A percentile compares a stretch with the other conserved stretches of the same genome.
These are phyloP conservation scores for Stachybotrys chartarum DNA, from an alignment of 2,329 filamentous ascomycete species.

Conservation along the genomic window DNA sequence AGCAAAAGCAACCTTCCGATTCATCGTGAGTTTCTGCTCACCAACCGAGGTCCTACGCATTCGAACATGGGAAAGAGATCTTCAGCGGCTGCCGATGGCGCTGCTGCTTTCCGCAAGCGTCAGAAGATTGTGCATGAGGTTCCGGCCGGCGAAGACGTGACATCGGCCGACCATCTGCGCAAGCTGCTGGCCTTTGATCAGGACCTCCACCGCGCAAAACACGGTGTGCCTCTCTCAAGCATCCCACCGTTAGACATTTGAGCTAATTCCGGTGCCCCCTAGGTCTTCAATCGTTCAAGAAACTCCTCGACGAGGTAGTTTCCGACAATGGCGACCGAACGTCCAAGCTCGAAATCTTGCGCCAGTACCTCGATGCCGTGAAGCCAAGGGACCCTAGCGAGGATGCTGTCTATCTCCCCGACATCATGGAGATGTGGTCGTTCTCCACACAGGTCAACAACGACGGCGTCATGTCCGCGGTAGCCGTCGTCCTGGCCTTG, in stretches of 20 bases:
- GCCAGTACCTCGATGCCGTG: slow-evolving; percentile 58
- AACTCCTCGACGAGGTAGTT: slow-evolving; percentile 60
- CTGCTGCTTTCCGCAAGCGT: slow-evolving; percentile 40
- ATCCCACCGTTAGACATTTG: background rate
- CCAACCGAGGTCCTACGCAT: slow-evolving; percentile 8
- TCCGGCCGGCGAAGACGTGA: slow-evolving; percentile 54
- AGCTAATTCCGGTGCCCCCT: background rate
- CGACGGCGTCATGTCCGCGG: slow-evolving; percentile 72
- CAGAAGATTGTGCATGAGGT: slow-evolving; percentile 49
- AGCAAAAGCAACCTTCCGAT: background rate
- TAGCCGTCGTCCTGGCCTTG: slow-evolving; percentile 73
- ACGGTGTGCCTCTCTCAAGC: slow-evolving; percentile 38
- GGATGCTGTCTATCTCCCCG: slow-evolving; percentile 58
- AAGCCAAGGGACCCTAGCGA: slow-evolving; percentile 37
- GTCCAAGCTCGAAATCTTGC: slow-evolving; percentile 50
- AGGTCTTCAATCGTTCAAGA: slow-evolving; percentile 65
- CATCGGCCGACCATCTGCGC: slow-evolving; percentile 58
- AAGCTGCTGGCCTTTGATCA: slow-evolving; percentile 65
- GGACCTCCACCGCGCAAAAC: slow-evolving; percentile 58
- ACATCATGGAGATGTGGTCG: slow-evolving; percentile 83
- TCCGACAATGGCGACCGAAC: slow-evolving; percentile 34
- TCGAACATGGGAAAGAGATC: slow-evolving; percentile 38
- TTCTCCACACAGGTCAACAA: slow-evolving; percentile 74
- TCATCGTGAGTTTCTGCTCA: slow-evolving; percentile 6
- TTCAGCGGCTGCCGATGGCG: slow-evolving; percentile 30